Evolutionary conservation across 306 rosid species (phyloP), one percentile per base, ranked within the genome.

Genomic region (Fragaria vesca): DNA sequence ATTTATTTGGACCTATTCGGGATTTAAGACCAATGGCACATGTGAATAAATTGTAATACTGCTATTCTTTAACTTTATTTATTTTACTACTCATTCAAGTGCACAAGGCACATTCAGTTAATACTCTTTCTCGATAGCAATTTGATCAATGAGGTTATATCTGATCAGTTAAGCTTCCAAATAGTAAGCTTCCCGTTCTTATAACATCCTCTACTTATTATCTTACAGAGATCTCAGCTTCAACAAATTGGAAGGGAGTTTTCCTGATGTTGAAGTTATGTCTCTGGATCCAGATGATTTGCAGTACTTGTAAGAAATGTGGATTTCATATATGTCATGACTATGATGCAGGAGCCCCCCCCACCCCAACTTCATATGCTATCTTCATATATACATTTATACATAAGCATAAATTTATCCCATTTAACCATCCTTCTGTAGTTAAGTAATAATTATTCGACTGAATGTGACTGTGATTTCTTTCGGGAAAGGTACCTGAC

Each of bases 161-260:
- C 12, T 4, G 0, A 7, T 67, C 65, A 2, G 34, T 76, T 50
- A 50, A 66, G 17, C 26, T 24, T 32, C 21, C 48, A 20, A 28
- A 4, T 6, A 71, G 42, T 12, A n/a, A 18, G 3, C 4, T 20
- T 54, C 7, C 1, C 10, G n/a, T 55, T 73, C 77, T 57, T 40
- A 73, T 13, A 21, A n/a, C 21, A 34, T n/a, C 15, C 7, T 32
- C 45, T 74, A 42, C 16, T 38, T 24, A 9, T 26, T 66, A 51
- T 42, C 50, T 66, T 67, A 45, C 69, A 80, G 83, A 74, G 83
- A 80, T 74, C 79, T 80, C 20, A 80, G 83, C 71, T 80, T 16
- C 55, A 80, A 74, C 69, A 80, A 4, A 32, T 26, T 80, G 74
- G 69, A 67, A 32, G 83, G 83, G 0, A 20, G 1, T 2, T 34